A percentile compares a stretch with the other conserved stretches of the same genome.
These are phyloP conservation scores for Scedosporium aurantiacum DNA, from an alignment of 2,329 filamentous ascomycete species.

Conservation along the genomic window DNA sequence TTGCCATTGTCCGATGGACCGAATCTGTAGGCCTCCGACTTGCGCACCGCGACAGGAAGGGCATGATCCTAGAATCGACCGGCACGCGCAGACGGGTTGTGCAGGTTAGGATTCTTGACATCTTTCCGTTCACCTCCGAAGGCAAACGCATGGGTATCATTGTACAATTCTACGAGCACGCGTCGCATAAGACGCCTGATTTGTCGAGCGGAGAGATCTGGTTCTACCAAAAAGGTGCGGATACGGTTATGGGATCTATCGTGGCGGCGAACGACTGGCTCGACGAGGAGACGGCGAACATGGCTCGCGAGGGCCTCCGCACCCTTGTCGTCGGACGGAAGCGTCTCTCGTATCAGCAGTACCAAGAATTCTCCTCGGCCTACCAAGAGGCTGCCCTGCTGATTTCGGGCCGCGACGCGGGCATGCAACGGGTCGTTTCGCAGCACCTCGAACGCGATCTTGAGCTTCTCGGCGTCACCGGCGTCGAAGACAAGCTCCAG, in stretches of 20 bases:
- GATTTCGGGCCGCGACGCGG: constrained; percentile 67
- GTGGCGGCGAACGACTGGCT: constrained; percentile 97
- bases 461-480: constrained; percentile 91
- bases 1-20: constrained; percentile 93
- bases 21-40: constrained; percentile 83
- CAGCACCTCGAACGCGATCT: constrained; percentile 78
- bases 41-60: constrained; percentile 73
- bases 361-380: constrained; percentile 63
- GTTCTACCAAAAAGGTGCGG: constrained; percentile 98
- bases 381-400: constrained; percentile 74
- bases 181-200: constrained; percentile 31
- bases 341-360: constrained; percentile 65
- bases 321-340: constrained; percentile 94
- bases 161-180: constrained; percentile 64
- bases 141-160: constrained; percentile 98
- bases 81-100: constrained; percentile 66
- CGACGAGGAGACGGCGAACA: constrained; percentile 97
- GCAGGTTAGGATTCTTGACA: constrained; percentile 76
- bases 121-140: constrained; percentile 96
- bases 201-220: constrained; percentile 69
- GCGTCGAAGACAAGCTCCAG: constrained; percentile 94
- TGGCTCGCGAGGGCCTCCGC: constrained; percentile 91
- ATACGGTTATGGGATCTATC: constrained; percentile 95
- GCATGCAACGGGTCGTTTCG: constrained; percentile 69
- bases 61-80: constrained; percentile 70